Conservation (phyloP, 148 eudicot genomes). For the Camellia lanceoleosa region DNA sequence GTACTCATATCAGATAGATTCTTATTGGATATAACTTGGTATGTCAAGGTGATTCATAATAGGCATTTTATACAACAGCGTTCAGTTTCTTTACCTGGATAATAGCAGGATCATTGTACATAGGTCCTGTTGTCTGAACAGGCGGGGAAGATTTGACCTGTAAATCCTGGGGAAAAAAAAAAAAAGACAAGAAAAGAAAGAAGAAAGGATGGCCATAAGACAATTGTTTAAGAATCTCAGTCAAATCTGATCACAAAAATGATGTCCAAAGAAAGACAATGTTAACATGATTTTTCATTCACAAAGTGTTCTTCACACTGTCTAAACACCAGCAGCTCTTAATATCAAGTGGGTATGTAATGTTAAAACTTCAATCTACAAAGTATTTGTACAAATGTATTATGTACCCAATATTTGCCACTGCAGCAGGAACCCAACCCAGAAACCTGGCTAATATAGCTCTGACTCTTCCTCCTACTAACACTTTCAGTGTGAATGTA, state of each 20-base stretch:
- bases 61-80: neutral
- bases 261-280: neutral
- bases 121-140: constrained; percentile 33
- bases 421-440: neutral
- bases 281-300: neutral
- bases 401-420: neutral
- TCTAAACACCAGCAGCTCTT: neutral
- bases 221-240: neutral
- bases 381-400: neutral
- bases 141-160: constrained; percentile 58
- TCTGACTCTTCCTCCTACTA: no score
- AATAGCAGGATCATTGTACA: constrained; percentile 58
- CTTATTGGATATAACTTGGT: neutral
- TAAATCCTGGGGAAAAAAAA: constrained; percentile 40
- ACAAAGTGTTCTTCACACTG: neutral
- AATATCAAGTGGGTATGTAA: neutral
- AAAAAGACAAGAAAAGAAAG: no score
- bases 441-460: no score
- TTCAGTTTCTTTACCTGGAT: constrained; percentile 40
- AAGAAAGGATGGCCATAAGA: neutral
- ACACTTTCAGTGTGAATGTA: no score
- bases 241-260: neutral
- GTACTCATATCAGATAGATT: neutral
- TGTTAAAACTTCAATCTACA: neutral
- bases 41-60: neutral